Base-by-base conservation (phyloP, 495 filamentous ascomycete species). In the Penicillium malachiteum region DNA sequence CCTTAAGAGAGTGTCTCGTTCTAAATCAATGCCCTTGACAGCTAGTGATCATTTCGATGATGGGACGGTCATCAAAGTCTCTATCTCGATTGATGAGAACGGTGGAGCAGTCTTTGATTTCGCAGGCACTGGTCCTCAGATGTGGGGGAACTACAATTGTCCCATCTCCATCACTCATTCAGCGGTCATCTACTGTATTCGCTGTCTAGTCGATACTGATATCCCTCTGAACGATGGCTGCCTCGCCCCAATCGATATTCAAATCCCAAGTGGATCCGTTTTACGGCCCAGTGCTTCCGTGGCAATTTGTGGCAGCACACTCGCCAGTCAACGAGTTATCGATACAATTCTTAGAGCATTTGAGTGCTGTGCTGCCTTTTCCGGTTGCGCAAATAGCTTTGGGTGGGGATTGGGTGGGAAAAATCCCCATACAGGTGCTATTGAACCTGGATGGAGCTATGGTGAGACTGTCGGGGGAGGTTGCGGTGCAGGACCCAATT, bases 391-490 rank as follows among this genome's bases (percentile, higher is more conserved):
- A 13, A 49, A 49, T 13, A 49, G 46, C 16, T 49, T 49, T 37
- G 46, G 46, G 7, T 49, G 46, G 46, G 46, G 46, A 11, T n/a
- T 49, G 30, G 46, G 46, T 30, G 46, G 46, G 7, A 49, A 49
- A 12, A 49, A 49, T 37, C 16, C 46, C 10, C 17, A 49, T n/a
- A 49, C 46, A 12, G 46, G 46, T 18, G 46, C 13, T 18, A 49
- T 49, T 49, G 46, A 49, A 17, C 46, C 46, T 16, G 46, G 46
- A 31, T 49, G 46, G 46, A 49, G 26, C 46, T 49, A 49, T 49
- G 46, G 46, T 14, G 46, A 49, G n/a, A 49, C 46, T 14, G 46
- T 49, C 14, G 46, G 46, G 35, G 46, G 46, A 33, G 46, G 46
- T 1, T 49, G 46, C 18, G 46, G 46, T 34, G 46, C 46, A 9